Evolutionary conservation across 306 rosid genomes (phyloP).

Genomic region (Acacia confusa): DNA sequence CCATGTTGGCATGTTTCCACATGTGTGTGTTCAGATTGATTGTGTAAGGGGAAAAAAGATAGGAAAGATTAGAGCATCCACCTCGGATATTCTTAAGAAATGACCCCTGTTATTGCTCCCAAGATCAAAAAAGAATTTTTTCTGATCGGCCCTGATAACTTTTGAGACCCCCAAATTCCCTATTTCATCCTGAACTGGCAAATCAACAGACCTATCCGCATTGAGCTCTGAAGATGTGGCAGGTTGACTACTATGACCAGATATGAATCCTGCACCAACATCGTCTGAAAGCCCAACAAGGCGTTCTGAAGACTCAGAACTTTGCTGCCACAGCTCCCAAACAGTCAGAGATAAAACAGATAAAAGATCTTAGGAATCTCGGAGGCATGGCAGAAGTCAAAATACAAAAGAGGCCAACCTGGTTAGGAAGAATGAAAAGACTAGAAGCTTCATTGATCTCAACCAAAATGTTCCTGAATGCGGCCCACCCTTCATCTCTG

Average conservation of each 20-base stretch:
- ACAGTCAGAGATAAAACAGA: conserved; percentile 33
- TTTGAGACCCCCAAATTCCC: conserved; percentile 89
- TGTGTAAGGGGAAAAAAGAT: too few relatives aligned
- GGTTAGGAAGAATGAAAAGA: conserved; percentile 89
- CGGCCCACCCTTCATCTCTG: conserved; percentile 98
- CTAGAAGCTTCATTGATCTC: conserved; percentile 97
- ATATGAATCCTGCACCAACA: conserved; percentile 98
- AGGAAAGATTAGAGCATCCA: conserved; percentile 26
- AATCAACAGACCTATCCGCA: conserved; percentile 79
- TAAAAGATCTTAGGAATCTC: conserved; percentile 19
- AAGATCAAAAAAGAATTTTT: conserved; percentile 94
- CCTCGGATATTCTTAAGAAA: conserved; percentile 99
- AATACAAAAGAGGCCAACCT: conserved; percentile 55
- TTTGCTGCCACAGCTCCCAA: conserved; percentile 63
- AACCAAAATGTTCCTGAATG: conserved; percentile 93
- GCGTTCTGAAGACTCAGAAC: conserved; percentile 84
- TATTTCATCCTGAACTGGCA: conserved; percentile 85
- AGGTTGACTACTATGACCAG: conserved; percentile 90
- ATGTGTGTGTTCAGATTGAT: too few relatives aligned
- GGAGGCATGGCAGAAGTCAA: conserved; percentile 12
- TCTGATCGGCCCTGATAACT: conserved; percentile 96
- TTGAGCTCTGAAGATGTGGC: conserved; percentile 81
- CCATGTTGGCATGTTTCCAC: too few relatives aligned
- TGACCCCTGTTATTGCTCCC: conserved; percentile 99
- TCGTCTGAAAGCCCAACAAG: conserved; percentile 96